Base-by-base conservation (phyloP, 306 rosid genomes). In the Elaeagnus macrophylla region DNA sequence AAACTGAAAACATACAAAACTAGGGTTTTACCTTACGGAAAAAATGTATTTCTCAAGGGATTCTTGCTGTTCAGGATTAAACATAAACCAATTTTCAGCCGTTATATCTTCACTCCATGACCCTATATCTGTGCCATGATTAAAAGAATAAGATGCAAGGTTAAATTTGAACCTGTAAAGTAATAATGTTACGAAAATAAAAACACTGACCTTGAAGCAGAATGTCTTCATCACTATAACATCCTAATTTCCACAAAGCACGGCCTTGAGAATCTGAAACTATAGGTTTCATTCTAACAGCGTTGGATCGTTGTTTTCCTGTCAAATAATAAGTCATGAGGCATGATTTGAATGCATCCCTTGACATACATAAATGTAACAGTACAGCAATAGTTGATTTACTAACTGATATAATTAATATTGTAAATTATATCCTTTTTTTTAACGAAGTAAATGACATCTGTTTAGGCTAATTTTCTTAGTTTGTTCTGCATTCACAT, bases 131-230 rank as follows among this genome's bases (percentile, higher is more conserved):
- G 67, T 35, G 47, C 16, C 17, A 47, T 14, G 51, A 20, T 49
- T 42, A 6, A 19, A 58, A 25, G 7, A n/a, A 7, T 18, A 70
- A 25, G 32, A 25, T 25, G 32, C 32, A 25, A 9, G 41, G 20
- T n/a, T 32, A 10, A 7, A 47, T 7, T 17, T 16, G 42, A 51
- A 19, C 37, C 7, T 32, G 35, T 13, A 41, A 25, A 4, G 37
- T 17, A 25, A 13, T 18, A 15, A 10, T 3, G 35, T 15, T 64
- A 16, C 37, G 40, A 14, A 17, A 17, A 7, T 17, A 10, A 57
- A 39, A 25, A 25, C 32, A 2, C 70, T 63, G 18, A 70, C 85
- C 85, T 76, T 72, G 82, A 51, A 73, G 75, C 65, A 76, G 49
- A 40, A 76, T 49, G 53, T 57, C 58, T 19, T 61, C 72, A 37